phyloP scores from a whole-genome alignment of 345 rosid species.

The Balakata baccata region DNA sequence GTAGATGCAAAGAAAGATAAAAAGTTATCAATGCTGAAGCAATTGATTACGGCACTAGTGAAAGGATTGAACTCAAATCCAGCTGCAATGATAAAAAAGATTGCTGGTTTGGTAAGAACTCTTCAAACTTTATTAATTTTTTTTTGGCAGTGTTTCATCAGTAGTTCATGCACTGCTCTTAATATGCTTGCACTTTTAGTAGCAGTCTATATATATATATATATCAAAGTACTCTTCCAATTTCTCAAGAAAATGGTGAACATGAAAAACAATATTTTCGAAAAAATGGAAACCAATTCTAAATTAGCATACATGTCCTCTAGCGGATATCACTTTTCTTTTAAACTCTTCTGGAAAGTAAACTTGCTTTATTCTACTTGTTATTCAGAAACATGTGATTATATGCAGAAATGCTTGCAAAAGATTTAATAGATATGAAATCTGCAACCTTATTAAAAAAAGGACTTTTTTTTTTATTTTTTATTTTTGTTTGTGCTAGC shows the following conservation, averaged over 20 bases:
- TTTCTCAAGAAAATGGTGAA: background rate
- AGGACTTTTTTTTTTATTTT: too few species aligned
- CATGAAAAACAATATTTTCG: background rate
- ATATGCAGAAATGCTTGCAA: background rate
- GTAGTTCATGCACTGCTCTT: background rate
- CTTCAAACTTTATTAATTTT: conserved; percentile 12
- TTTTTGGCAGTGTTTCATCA: background rate
- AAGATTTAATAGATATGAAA: background rate
- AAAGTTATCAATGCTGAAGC: conserved; percentile 84
- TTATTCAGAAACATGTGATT: too few species aligned
- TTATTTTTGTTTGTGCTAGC: background rate
- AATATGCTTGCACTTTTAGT: background rate
- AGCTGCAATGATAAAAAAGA: conserved; percentile 81
- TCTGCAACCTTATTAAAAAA: background rate
- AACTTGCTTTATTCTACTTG: too few species aligned
- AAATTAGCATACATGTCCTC: background rate
- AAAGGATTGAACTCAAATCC: conserved; percentile 90
- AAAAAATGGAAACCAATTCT: background rate
- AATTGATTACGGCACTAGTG: conserved; percentile 63
- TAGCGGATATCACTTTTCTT: background rate
- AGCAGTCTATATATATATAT: background rate
- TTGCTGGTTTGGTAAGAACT: conserved; percentile 81
- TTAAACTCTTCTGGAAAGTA: background rate
- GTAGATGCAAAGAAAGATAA: conserved; percentile 85
- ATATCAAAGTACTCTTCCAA: too few species aligned